phyloP scores from a whole-genome alignment of 176 grass and related monocot species.

The Phyllostachys edulis region DNA sequence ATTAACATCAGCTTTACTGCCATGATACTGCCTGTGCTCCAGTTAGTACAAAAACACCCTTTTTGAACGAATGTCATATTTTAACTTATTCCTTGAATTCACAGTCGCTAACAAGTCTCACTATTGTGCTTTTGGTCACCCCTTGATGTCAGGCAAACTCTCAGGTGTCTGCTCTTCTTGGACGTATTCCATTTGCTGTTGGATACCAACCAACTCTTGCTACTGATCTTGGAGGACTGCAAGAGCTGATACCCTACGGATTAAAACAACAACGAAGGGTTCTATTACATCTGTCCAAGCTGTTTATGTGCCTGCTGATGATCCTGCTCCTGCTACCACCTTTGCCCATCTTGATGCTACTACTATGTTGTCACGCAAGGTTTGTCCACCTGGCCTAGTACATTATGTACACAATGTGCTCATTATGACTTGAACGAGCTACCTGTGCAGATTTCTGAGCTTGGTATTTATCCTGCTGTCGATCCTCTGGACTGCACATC shows the following conservation, averaged over 20 bases:
- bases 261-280: conserved; percentile 91
- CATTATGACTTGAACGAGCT: conserved; percentile 4
- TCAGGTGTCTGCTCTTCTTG: conserved; percentile 96
- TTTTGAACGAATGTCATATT: not conserved
- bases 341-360: conserved; percentile 98
- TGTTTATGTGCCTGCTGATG: conserved; percentile 99
- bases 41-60: not conserved
- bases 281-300: conserved; percentile 96
- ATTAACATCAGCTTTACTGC: not conserved
- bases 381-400: conserved; percentile 16
- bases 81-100: not conserved
- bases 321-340: conserved; percentile 94
- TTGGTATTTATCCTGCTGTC: conserved; percentile 91
- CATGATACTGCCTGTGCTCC: not conserved
- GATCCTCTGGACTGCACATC: conserved; percentile 92
- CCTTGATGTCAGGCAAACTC: conserved; percentile 70
- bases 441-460: conserved; percentile 75
- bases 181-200: conserved; percentile 95
- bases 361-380: conserved; percentile 90
- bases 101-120: not conserved
- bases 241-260: too few relatives aligned
- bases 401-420: not conserved
- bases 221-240: conserved; percentile 93
- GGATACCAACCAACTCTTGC: conserved; percentile 97
- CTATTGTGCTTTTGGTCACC: not conserved